Percentiles rank a stretch among this genome's conserved stretches.
Conservation (phyloP, 257 asterid species). For the Solanum bulbocastanum region DNA sequence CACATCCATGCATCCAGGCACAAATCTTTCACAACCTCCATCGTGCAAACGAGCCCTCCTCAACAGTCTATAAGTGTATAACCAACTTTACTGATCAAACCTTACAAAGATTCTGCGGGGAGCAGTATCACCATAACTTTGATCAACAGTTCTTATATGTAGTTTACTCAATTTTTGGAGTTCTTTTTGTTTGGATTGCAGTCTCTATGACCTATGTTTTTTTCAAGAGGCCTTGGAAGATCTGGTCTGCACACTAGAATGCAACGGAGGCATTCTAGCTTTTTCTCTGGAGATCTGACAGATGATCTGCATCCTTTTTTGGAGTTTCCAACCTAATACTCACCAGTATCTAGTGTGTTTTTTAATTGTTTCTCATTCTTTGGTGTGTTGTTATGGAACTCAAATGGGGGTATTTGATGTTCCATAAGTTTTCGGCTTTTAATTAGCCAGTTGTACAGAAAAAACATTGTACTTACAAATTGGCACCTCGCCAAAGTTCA, state of each 20-base stretch:
- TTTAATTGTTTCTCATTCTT: constrained; percentile 52
- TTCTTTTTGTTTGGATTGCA: constrained; percentile 45
- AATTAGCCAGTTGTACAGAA: constrained; percentile 75
- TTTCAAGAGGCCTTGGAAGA: constrained; percentile 61
- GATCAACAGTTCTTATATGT: constrained; percentile 21
- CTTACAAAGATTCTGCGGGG: constrained; percentile 13
- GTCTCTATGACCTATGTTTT: constrained; percentile 62
- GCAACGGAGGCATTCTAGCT: constrained; percentile 58
- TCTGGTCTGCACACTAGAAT: constrained; percentile 56
- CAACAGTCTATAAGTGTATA: constrained; percentile 86
- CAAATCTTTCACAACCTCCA: constrained; percentile 67
- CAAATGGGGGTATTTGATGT: constrained; percentile 45
- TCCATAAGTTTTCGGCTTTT: constrained; percentile 43
- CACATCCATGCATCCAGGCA: constrained; percentile 28
- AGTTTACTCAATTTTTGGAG: constrained; percentile 28
- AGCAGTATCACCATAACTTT: constrained; percentile 25
- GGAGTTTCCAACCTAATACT: constrained; percentile 31
- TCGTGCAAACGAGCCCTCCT: constrained; percentile 97
- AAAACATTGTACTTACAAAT: constrained; percentile 57
- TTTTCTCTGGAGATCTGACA: constrained; percentile 39
- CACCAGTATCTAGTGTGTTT: constrained; percentile 35
- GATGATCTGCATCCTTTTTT: constrained; percentile 37
- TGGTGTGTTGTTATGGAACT: constrained; percentile 43
- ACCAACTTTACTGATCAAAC: constrained; percentile 24
- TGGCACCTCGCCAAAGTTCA: constrained; percentile 74